phyloP scores from a whole-genome alignment of 345 rosid genomes.

The Heritiera fomes region DNA sequence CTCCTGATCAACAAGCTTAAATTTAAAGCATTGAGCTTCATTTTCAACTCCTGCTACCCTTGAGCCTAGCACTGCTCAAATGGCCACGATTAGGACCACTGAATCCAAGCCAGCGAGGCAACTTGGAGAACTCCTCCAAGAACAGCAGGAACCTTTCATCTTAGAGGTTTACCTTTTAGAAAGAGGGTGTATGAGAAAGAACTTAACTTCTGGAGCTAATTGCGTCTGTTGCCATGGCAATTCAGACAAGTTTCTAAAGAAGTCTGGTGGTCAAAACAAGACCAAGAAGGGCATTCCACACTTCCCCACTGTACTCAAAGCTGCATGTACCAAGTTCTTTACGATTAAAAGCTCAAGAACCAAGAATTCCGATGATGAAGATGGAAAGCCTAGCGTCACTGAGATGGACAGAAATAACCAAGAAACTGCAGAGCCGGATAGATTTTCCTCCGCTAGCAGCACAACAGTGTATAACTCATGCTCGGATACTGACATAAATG shows the following conservation, averaged over 20 bases:
- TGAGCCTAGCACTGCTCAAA: constrained; percentile 21
- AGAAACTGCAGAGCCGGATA: constrained; percentile 31
- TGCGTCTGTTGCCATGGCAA: constrained; percentile 17
- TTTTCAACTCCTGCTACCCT: constrained; percentile 8
- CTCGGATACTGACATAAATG: constrained; percentile 36
- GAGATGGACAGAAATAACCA: constrained; percentile 17
- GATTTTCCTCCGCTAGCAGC: constrained; percentile 36
- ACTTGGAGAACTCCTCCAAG: constrained; percentile 55
- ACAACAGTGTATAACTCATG: constrained; percentile 39
- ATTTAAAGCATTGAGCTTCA: constrained; percentile 18
- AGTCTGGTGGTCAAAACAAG: constrained; percentile 7
- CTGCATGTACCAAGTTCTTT: constrained; percentile 29
- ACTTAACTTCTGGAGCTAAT: constrained; percentile 16
- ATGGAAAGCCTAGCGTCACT: constrained; percentile 15
- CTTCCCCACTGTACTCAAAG: constrained; percentile 33
- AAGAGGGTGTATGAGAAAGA: constrained; percentile 34
- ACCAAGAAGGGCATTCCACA: constrained; percentile 27
- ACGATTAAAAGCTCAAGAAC: constrained; percentile 24
- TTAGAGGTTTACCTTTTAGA: constrained; percentile 46
- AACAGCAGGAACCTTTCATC: constrained; percentile 62
- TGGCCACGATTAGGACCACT: constrained; percentile 25
- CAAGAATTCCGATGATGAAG: constrained; percentile 22
- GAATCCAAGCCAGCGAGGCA: constrained; percentile 29
- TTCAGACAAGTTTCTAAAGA: constrained; percentile 27
- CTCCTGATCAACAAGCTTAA: not conserved